These are phyloP conservation scores for Gracilaria domingensis DNA, from an alignment of 23 red algal species.

Conservation along the genomic window DNA sequence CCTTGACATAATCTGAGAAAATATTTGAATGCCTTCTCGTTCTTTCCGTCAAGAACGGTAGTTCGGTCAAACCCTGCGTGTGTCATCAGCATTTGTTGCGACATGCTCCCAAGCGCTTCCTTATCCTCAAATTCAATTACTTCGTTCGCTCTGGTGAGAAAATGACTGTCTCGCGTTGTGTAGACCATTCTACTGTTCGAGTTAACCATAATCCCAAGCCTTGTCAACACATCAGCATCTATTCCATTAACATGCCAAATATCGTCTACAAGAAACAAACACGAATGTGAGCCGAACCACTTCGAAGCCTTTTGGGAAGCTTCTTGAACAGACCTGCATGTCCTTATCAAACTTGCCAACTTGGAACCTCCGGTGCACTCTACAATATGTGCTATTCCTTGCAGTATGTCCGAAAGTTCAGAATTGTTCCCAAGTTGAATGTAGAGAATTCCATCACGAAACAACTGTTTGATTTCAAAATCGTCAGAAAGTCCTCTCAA, in stretches of 20 bases:
- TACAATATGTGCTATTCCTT: constrained; percentile 15
- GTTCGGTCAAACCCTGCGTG: neutral
- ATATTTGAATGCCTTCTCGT: neutral
- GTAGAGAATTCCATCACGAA: constrained; percentile 31
- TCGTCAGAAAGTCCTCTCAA: neutral
- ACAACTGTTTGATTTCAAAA: neutral
- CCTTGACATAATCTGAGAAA: constrained; percentile 3
- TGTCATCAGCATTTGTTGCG: neutral
- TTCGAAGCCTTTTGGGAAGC: neutral
- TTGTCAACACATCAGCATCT: constrained; percentile 3
- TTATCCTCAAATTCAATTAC: neutral
- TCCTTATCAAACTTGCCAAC: neutral
- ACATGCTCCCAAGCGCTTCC: neutral
- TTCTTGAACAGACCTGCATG: no score
- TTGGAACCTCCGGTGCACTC: constrained; percentile 7
- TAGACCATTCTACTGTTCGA: constrained; percentile 11
- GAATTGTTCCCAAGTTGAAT: constrained; percentile 14
- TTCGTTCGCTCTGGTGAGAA: neutral
- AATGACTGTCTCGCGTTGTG: constrained; percentile 1
- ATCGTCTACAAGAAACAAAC: no score
- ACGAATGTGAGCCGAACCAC: no score
- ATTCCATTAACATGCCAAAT: no score
- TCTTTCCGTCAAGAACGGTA: neutral
- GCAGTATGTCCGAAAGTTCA: neutral
- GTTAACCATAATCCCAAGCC: neutral